A percentile compares a stretch with the other conserved stretches of the same genome.
These are phyloP conservation scores for Ceriops tagal DNA, from an alignment of 345 rosid genomes.

Conservation along the genomic window DNA sequence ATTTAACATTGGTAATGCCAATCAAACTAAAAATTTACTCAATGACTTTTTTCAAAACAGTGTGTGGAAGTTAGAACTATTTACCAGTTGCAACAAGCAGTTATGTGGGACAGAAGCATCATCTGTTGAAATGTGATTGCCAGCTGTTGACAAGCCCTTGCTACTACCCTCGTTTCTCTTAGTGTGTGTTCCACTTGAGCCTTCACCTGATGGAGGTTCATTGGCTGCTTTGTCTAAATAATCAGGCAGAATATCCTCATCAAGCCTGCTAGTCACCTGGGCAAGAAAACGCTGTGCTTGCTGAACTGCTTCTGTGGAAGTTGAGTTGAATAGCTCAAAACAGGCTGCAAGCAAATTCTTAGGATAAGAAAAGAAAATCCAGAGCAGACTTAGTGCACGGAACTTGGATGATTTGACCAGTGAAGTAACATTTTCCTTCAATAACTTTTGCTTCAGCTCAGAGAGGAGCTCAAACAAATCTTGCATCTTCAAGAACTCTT, in stretches of 20 bases:
- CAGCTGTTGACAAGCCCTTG: constrained; percentile 29
- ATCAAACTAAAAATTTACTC: background rate
- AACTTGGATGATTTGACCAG: constrained; percentile 57
- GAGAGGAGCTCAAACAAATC: constrained; percentile 46
- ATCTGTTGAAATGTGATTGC: constrained; percentile 30
- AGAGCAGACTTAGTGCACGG: constrained; percentile 50
- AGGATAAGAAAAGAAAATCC: constrained; percentile 62
- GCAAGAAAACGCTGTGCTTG: constrained; percentile 57
- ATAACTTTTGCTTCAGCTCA: constrained; percentile 58
- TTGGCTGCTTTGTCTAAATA: constrained; percentile 25
- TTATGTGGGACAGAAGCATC: constrained; percentile 33
- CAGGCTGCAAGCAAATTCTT: constrained; percentile 65
- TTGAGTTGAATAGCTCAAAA: constrained; percentile 61
- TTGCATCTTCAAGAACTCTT: constrained; percentile 46
- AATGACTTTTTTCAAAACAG: background rate
- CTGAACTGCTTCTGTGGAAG: constrained; percentile 50
- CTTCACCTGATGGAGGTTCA: constrained; percentile 36
- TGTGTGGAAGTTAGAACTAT: constrained; percentile 18
- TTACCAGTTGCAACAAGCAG: constrained; percentile 80
- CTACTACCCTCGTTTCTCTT: constrained; percentile 27
- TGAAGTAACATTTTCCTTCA: constrained; percentile 50
- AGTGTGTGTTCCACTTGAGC: constrained; percentile 35
- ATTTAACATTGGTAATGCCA: background rate
- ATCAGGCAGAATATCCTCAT: constrained; percentile 30
- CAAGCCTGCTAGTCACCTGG: constrained; percentile 50